Conservation (phyloP, 495 filamentous ascomycete species). For the Podospora didyma region DNA sequence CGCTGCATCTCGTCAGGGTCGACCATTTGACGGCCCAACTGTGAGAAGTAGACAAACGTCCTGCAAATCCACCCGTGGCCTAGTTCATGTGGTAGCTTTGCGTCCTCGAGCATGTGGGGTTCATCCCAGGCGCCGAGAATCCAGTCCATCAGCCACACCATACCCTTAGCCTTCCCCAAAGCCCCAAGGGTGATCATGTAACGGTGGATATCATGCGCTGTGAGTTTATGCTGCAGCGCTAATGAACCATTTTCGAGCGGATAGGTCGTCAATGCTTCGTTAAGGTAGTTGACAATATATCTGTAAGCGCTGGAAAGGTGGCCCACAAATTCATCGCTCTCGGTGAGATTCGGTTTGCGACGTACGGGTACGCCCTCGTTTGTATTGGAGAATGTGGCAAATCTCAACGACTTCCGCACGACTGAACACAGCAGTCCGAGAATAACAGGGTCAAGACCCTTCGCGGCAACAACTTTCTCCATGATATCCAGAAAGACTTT, state of each 20-base stretch:
- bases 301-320: neutral
- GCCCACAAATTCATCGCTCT: too few species aligned
- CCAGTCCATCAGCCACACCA: conserved; percentile 38
- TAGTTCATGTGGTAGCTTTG: conserved; percentile 20
- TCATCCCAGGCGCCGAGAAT: conserved; percentile 31
- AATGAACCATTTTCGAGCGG: neutral
- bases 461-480: conserved; percentile 1
- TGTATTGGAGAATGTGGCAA: too few species aligned
- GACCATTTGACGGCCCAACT: conserved; percentile 23
- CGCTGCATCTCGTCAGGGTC: conserved; percentile 16
- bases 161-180: conserved; percentile 28
- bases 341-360: neutral
- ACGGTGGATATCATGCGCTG: conserved; percentile 24
- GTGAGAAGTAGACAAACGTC: conserved; percentile 31
- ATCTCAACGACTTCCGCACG: conserved; percentile 5
- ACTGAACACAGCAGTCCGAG: conserved; percentile 19
- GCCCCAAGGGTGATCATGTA: conserved; percentile 38
- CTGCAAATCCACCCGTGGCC: conserved; percentile 26
- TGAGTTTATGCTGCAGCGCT: conserved; percentile 20
- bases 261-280: neutral
- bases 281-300: neutral
- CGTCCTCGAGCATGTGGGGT: conserved; percentile 28
- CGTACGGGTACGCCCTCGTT: neutral
- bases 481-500: conserved; percentile 16
- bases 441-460: conserved; percentile 14